Conservation (phyloP, 108 stramenopile species). For the Skeletonema tropicum region DNA sequence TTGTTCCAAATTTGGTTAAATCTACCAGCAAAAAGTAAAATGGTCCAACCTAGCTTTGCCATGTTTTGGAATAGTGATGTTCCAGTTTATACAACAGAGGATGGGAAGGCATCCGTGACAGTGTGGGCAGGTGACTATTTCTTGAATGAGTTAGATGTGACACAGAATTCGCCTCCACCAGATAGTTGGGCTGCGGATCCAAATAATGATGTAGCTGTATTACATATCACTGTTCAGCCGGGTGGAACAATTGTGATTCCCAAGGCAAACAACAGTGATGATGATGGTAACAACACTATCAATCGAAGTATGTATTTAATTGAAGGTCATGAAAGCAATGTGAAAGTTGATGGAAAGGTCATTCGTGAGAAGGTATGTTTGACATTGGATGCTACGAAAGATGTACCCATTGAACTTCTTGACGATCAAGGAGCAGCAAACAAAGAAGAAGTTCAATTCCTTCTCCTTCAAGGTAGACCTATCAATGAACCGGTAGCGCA, state of each 20-base stretch:
- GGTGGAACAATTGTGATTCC: conserved; percentile 64
- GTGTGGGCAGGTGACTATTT: conserved; percentile 70
- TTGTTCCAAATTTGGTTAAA: conserved; percentile 90
- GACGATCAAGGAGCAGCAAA: conserved; percentile 51
- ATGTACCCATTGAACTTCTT: conserved; percentile 50
- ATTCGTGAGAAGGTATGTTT: conserved; percentile 45
- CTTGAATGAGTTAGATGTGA: neutral
- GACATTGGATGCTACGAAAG: conserved; percentile 47
- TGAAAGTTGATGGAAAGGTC: conserved; percentile 36
- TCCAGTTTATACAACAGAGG: conserved; percentile 50
- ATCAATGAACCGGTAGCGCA: conserved; percentile 85
- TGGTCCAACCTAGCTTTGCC: conserved; percentile 77
- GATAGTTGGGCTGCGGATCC: conserved; percentile 66
- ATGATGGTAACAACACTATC: conserved; percentile 4
- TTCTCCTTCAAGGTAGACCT: conserved; percentile 70
- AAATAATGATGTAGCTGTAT: conserved; percentile 65
- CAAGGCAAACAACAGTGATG: conserved; percentile 33
- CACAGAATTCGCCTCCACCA: conserved; percentile 57
- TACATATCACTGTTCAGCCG: conserved; percentile 54
- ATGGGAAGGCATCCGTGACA: conserved; percentile 48
- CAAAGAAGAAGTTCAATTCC: conserved; percentile 50
- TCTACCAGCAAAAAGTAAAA: conserved; percentile 70
- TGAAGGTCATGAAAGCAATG: conserved; percentile 54
- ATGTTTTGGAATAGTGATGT: conserved; percentile 80
- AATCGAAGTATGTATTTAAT: conserved; percentile 71